phyloP scores from a whole-genome alignment of 352 stramenopile species.

The Pythium dissimile region DNA sequence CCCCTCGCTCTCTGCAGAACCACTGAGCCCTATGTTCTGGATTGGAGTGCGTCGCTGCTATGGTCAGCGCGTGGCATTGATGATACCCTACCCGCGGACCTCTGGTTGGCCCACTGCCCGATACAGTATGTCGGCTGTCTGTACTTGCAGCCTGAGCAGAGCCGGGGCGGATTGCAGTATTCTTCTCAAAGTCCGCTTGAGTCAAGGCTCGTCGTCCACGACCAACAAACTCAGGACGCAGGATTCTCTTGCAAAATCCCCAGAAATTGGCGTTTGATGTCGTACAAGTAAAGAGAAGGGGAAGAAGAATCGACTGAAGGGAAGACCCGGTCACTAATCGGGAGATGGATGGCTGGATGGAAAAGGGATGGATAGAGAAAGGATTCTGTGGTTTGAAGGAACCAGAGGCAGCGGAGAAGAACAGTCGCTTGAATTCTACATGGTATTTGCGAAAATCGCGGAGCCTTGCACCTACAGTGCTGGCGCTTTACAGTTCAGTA shows the following conservation, averaged over 20 bases:
- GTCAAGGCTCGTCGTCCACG: no score
- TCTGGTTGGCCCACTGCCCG: background rate
- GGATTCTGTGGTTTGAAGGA: background rate
- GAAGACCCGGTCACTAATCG: background rate
- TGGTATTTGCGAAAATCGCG: no score
- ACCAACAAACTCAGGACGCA: no score
- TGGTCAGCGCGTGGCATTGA: background rate
- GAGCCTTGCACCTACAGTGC: no score
- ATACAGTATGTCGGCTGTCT: background rate
- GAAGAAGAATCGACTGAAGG: background rate
- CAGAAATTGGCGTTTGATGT: background rate
- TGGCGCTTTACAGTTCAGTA: no score
- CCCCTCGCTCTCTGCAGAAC: background rate
- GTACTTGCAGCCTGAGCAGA: background rate
- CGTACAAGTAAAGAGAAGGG: no score
- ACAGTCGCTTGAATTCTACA: background rate
- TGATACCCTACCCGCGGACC: constrained; percentile 7
- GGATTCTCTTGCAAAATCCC: background rate
- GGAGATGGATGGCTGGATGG: background rate
- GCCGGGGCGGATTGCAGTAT: background rate
- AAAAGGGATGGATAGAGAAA: background rate
- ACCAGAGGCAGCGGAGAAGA: background rate
- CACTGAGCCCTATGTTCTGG: background rate
- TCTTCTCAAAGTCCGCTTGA: no score
- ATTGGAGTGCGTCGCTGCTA: background rate